Evolutionary conservation across 148 eudicot species (phyloP).

Genomic region (Spergularia marina): DNA sequence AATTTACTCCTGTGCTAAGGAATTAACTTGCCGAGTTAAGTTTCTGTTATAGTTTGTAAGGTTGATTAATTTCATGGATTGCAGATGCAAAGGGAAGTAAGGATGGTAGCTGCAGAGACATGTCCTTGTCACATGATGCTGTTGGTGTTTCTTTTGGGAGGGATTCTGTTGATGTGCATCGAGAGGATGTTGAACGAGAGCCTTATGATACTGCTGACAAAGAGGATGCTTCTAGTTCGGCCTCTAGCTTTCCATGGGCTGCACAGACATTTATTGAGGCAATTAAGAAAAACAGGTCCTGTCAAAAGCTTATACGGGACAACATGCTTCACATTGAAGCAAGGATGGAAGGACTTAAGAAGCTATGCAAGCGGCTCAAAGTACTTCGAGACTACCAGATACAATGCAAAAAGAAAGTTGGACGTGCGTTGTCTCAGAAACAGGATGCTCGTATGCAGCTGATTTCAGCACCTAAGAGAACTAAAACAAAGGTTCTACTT

Average conservation of each 20-base stretch:
- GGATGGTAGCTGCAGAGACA: constrained; percentile 5
- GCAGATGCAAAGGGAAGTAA: constrained; percentile 21
- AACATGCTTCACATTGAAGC: constrained; percentile 66
- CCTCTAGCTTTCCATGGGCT: constrained; percentile 48
- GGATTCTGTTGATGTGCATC: constrained; percentile 37
- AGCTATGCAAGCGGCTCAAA: constrained; percentile 57
- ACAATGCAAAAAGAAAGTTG: constrained; percentile 52
- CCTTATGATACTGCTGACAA: constrained; percentile 17
- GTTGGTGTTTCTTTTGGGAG: constrained; percentile 38
- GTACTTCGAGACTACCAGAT: constrained; percentile 57
- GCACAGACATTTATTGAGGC: constrained; percentile 81
- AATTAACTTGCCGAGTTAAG: neutral
- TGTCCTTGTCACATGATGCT: constrained; percentile 35
- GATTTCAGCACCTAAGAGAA: constrained; percentile 53
- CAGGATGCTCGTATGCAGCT: constrained; percentile 71
- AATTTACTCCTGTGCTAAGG: too few relatives aligned
- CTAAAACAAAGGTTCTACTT: constrained; percentile 48
- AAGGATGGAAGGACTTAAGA: constrained; percentile 63
- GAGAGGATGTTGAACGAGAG: constrained; percentile 39
- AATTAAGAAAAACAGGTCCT: constrained; percentile 81
- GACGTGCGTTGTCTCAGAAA: constrained; percentile 61
- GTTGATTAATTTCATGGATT: neutral
- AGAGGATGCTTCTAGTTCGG: constrained; percentile 17
- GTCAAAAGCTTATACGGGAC: constrained; percentile 65
- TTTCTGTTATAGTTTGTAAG: neutral